A percentile compares a stretch with the other conserved stretches of the same genome.
These are phyloP conservation scores for Rheum nobile DNA, from an alignment of 148 eudicot genomes.

Conservation along the genomic window DNA sequence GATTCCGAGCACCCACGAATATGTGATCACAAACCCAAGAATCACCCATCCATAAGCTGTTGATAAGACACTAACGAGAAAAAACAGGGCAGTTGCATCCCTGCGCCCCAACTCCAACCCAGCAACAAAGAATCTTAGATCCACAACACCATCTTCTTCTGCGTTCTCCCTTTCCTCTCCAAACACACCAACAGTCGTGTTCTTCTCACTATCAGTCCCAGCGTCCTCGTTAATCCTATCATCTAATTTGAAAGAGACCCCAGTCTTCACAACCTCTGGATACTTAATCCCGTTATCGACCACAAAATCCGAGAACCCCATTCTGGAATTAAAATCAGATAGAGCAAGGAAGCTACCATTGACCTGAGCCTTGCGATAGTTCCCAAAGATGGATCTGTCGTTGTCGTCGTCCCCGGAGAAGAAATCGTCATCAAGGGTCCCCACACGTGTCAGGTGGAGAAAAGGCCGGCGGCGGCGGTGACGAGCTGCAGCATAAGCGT, in stretches of 20 bases:
- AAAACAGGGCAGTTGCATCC: conserved; percentile 52
- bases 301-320: conserved; percentile 30
- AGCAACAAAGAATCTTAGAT: conserved; percentile 40
- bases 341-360: conserved; percentile 28
- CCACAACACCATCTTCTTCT: conserved; percentile 21
- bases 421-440: conserved; percentile 77
- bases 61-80: conserved; percentile 45
- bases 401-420: conserved; percentile 59
- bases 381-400: conserved; percentile 30
- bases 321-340: conserved; percentile 15
- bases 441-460: conserved; percentile 76
- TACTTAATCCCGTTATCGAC: conserved; percentile 26
- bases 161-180: conserved; percentile 10
- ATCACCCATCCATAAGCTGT: conserved; percentile 74
- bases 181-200: background rate
- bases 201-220: background rate
- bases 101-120: conserved; percentile 51
- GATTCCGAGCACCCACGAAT: conserved; percentile 65
- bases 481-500: conserved; percentile 7
- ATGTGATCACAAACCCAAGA: conserved; percentile 60
- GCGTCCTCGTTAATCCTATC: conserved; percentile 5
- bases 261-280: conserved; percentile 19
- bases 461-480: conserved; percentile 51
- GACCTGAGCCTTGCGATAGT: conserved; percentile 9
- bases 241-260: conserved; percentile 21